A percentile compares a stretch with the other conserved stretches of the same genome.
phyloP scores from a whole-genome alignment of 2,329 filamentous ascomycete species.

The Fusarium dimerum region DNA sequence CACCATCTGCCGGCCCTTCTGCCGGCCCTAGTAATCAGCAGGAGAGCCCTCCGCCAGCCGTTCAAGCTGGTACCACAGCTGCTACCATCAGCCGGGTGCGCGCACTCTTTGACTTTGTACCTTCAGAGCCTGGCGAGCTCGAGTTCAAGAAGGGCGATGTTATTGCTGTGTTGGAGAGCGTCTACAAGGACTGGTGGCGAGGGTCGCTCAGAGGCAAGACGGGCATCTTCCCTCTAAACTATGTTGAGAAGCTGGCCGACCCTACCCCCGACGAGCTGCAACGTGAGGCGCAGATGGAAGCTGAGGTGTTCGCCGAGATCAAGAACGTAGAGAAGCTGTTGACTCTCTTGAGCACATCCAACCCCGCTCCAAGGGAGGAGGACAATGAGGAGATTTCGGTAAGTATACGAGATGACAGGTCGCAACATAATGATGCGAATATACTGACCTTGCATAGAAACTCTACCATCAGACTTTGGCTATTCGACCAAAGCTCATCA shows the following conservation, averaged over 20 bases:
- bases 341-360: conserved; percentile 86
- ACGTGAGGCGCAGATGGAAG: conserved; percentile 93
- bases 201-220: conserved; percentile 92
- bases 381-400: conserved; percentile 97
- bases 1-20: conserved; percentile 35
- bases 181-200: conserved; percentile 99
- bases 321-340: conserved; percentile 71
- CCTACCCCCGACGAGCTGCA: conserved; percentile 93
- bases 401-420: conserved; percentile 28
- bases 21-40: conserved; percentile 42
- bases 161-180: conserved; percentile 94
- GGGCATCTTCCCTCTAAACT: conserved; percentile 97
- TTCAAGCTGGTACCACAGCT: conserved; percentile 84
- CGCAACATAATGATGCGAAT: background rate
- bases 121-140: conserved; percentile 90
- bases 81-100: conserved; percentile 94
- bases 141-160: conserved; percentile 97
- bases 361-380: conserved; percentile 75
- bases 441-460: conserved; percentile 52
- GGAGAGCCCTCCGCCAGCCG: conserved; percentile 50
- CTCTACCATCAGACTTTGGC: conserved; percentile 90
- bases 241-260: conserved; percentile 95
- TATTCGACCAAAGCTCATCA: conserved; percentile 94
- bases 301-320: conserved; percentile 65
- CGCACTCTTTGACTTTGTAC: conserved; percentile 91